Evolutionary conservation across 2,329 filamentous ascomycete species (phyloP).

Genomic region (Aureobasidium sp.): DNA sequence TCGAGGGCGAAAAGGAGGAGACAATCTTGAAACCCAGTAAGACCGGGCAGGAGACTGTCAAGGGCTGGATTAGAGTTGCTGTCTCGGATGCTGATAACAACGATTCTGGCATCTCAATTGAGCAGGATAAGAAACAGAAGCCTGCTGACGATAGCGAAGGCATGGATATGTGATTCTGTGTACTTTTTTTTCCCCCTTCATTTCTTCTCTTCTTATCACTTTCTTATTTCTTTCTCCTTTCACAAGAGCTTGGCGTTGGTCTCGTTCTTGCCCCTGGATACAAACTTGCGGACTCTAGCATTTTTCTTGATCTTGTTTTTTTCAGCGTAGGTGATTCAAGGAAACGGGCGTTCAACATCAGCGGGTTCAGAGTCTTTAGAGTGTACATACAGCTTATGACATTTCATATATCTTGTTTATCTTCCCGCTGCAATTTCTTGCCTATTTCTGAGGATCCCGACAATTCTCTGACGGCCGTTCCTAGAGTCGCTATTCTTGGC

Average conservation of each 20-base stretch:
- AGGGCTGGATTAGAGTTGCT: constrained; percentile 11
- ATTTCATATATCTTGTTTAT: not conserved
- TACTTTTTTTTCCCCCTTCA: not conserved
- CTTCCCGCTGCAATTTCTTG: not conserved
- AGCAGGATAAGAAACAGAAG: constrained; percentile 17
- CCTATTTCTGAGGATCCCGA: not conserved
- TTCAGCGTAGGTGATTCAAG: not conserved
- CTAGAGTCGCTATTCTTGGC: not conserved
- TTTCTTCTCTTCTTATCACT: not conserved
- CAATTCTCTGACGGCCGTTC: not conserved
- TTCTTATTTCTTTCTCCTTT: not conserved
- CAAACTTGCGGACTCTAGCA: not conserved
- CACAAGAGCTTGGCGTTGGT: not conserved
- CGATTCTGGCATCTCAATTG: constrained; percentile 19
- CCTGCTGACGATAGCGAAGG: constrained; percentile 10
- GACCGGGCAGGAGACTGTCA: constrained; percentile 2
- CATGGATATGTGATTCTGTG: constrained; percentile 12
- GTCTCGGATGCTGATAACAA: not conserved
- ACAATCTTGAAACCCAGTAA: constrained; percentile 13
- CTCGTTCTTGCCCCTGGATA: not conserved
- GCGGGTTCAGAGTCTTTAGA: not conserved
- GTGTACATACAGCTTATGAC: not conserved
- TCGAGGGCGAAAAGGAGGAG: constrained; percentile 28
- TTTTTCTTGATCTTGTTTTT: not conserved
- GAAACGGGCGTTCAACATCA: not conserved